phyloP scores from a whole-genome alignment of 2,329 filamentous ascomycete genomes.

The Calonectria naviculata region DNA sequence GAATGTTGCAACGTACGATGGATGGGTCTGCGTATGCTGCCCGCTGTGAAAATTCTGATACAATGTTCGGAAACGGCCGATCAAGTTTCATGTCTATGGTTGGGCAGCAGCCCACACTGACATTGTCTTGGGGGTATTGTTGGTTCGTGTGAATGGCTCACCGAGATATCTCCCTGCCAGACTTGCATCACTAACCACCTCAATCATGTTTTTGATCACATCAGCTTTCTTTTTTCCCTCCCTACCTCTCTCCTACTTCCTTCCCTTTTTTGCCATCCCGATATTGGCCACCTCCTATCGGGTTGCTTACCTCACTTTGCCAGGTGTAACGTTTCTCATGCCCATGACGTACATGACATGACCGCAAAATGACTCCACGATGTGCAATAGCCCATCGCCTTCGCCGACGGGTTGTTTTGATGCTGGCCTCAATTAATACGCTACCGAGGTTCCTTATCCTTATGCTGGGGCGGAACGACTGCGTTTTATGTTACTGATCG shows the following conservation, averaged over 20 bases:
- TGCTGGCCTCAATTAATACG: neutral
- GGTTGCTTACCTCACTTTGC: neutral
- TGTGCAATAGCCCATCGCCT: neutral
- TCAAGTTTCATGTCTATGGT: neutral
- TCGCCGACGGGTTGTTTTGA: neutral
- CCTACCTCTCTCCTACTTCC: neutral
- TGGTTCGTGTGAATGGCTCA: neutral
- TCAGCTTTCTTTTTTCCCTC: neutral
- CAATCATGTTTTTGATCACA: neutral
- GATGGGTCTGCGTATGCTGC: neutral
- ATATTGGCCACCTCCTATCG: neutral
- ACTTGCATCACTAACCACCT: neutral
- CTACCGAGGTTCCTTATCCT: neutral
- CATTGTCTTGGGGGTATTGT: neutral
- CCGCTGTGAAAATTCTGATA: neutral
- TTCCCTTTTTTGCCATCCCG: neutral
- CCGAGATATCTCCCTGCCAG: neutral
- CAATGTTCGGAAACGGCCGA: slow-evolving; percentile 6
- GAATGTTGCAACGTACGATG: slow-evolving; percentile 8
- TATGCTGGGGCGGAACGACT: neutral
- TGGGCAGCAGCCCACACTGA: neutral
- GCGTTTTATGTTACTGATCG: neutral
- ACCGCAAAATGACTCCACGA: neutral
- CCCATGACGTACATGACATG: slow-evolving; percentile 9
- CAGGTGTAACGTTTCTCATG: neutral